Evolutionary conservation across 106 monocot genomes (phyloP), one percentile per base, ranked within the genome.

Genomic region (Amphibolis antarctica): DNA sequence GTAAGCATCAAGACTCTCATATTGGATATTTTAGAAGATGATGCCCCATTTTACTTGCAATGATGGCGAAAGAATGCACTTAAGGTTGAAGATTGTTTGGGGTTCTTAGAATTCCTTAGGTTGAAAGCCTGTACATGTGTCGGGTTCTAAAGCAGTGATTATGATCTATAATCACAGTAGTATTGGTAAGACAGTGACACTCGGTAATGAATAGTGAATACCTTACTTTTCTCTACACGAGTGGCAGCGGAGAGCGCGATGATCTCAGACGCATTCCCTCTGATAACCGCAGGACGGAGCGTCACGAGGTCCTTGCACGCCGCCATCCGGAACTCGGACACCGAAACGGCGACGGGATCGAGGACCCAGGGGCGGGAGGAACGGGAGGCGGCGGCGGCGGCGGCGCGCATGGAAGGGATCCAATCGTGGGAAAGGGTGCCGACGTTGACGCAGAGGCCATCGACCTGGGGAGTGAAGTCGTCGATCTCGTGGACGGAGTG

Each of bases 241-340:
- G 44, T 25, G 10, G 77, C 73, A 20, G 76, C 56, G 28, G 89
- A 47, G 42, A 94, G 77, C 6, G 77, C 81, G 54, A 89, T 46
- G 59, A 94, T 86, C 79, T 94, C 93, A 7, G 89, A 89, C 0
- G 89, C 69, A 51, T 94, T 94, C 30, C 93, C 89, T 27, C 93
- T 47, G 28, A 94, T 76, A 14, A 83, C 93, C 0, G 78, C 44
- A 5, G 93, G 93, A 28, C 62, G 60, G 15, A 81, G 64, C 15
- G 15, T 60, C 0, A 86, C 20, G 28, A 94, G 71, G 5, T 64
- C 61, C 18, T 78, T 74, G 58, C 83, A 83, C 0, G 89, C 86
- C 42, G 72, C 66, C 79, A 94, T 79, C 23, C 93, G 65, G 66
- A 79, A 94, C 2, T 74, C 74, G 5, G 93, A 94, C 12, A 73